A percentile compares a stretch with the other conserved stretches of the same genome.
Evolutionary conservation across 2,329 filamentous ascomycete genomes (phyloP).

Genomic region (Xylaria arbuscula): DNA sequence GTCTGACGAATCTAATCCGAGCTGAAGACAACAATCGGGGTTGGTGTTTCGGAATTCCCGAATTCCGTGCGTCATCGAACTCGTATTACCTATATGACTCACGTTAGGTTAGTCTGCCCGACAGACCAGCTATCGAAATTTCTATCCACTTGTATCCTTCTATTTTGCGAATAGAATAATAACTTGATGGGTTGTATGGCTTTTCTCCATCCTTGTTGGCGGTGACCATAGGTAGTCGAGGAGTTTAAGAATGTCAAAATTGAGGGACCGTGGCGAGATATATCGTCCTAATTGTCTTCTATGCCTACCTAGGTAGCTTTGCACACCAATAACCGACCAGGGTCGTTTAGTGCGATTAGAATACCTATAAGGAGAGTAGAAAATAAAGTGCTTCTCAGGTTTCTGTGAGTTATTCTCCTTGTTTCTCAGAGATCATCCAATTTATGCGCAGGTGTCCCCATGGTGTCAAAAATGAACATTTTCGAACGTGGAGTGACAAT

Average conservation of each 20-base stretch:
- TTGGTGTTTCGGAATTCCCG: constrained; percentile 24
- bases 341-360: neutral
- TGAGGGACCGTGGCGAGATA: neutral
- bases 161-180: too few relatives aligned
- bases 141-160: too few relatives aligned
- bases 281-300: too few relatives aligned
- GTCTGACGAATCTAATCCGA: constrained; percentile 8
- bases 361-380: neutral
- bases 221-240: too few relatives aligned
- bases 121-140: neutral
- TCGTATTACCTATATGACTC: neutral
- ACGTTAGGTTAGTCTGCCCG: neutral
- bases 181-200: neutral
- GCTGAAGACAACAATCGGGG: constrained; percentile 6
- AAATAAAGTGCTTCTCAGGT: neutral
- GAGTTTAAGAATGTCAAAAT: neutral
- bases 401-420: neutral
- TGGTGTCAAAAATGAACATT: too few relatives aligned
- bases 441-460: too few relatives aligned
- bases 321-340: too few relatives aligned
- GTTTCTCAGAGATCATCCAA: neutral
- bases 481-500: neutral
- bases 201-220: neutral
- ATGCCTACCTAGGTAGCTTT: too few relatives aligned
- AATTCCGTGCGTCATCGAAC: constrained; percentile 6